Conservation (phyloP, 2,329 filamentous ascomycete genomes). For the Lojkania enalia region DNA sequence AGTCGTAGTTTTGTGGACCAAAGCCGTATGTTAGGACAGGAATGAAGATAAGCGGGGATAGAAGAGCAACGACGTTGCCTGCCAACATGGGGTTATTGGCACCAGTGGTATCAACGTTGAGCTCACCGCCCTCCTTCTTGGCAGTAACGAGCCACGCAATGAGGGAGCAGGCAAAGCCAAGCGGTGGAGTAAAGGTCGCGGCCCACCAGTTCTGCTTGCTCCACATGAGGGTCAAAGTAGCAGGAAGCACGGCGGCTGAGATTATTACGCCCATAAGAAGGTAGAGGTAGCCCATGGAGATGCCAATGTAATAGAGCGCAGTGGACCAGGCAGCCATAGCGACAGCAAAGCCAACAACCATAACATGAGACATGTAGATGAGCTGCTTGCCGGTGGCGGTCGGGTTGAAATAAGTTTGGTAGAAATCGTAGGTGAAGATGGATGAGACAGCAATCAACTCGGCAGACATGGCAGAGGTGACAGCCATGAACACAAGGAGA, state of each 20-base stretch:
- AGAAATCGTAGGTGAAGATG: conserved; percentile 87
- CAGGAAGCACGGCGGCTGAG: conserved; percentile 80
- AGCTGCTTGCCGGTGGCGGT: conserved; percentile 72
- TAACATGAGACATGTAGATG: conserved; percentile 77
- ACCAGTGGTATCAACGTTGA: conserved; percentile 76
- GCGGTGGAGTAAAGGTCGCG: conserved; percentile 68
- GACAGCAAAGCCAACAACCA: conserved; percentile 73
- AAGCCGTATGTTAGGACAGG: conserved; percentile 74
- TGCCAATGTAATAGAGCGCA: conserved; percentile 64
- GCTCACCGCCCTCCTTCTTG: conserved; percentile 66
- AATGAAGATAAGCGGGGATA: conserved; percentile 74
- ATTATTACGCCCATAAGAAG: conserved; percentile 92
- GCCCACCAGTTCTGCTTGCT: conserved; percentile 76
- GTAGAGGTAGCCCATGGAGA: conserved; percentile 88
- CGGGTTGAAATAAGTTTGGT: conserved; percentile 84
- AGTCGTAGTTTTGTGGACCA: conserved; percentile 79
- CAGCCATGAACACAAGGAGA: conserved; percentile 86
- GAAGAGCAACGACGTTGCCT: conserved; percentile 80
- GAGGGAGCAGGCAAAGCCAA: conserved; percentile 70
- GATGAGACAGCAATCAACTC: conserved; percentile 86
- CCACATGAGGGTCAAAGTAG: conserved; percentile 80
- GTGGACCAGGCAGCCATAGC: conserved; percentile 79
- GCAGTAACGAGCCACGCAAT: conserved; percentile 79
- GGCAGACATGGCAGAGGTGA: conserved; percentile 80
- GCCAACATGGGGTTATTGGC: conserved; percentile 83